These are phyloP conservation scores for Pichia sp. DNA, from an alignment of 1,139 yeast genomes.

Conservation along the genomic window DNA sequence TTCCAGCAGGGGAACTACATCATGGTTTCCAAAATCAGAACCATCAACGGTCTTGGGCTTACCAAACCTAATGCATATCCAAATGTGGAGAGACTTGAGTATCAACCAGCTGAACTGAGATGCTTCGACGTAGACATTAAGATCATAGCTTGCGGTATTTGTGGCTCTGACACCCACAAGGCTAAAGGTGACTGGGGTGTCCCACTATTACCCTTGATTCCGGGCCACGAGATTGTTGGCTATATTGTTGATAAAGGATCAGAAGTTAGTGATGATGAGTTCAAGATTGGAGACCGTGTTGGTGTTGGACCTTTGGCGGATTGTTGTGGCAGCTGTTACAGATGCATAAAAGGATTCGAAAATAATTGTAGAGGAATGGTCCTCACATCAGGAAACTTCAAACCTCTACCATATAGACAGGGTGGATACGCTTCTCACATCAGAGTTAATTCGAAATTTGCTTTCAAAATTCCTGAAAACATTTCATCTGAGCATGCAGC, in stretches of 20 bases:
- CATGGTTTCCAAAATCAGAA: background rate
- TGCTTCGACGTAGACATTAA: conserved; percentile 50
- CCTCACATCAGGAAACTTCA: conserved; percentile 41
- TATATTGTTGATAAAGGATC: conserved; percentile 42
- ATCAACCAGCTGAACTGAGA: conserved; percentile 39
- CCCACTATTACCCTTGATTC: conserved; percentile 28
- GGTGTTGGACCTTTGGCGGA: conserved; percentile 55
- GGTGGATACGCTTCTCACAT: conserved; percentile 60
- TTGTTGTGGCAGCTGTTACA: conserved; percentile 45
- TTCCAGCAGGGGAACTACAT: no score
- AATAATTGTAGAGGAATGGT: conserved; percentile 41
- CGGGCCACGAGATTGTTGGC: conserved; percentile 46
- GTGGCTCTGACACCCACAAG: conserved; percentile 50
- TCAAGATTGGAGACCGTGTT: conserved; percentile 52
- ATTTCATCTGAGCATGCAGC: conserved; percentile 46
- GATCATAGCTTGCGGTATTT: conserved; percentile 50
- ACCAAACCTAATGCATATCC: conserved; percentile 40
- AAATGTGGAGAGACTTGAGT: conserved; percentile 26
- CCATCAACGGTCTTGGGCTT: background rate
- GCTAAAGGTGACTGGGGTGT: conserved; percentile 37
- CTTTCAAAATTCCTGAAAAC: conserved; percentile 51
- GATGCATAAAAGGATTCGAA: conserved; percentile 43
- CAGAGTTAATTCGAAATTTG: conserved; percentile 47
- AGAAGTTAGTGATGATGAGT: conserved; percentile 23
- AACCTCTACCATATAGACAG: conserved; percentile 38